These are phyloP conservation scores for Podospora australis DNA, from an alignment of 495 filamentous ascomycete genomes.

Conservation along the genomic window DNA sequence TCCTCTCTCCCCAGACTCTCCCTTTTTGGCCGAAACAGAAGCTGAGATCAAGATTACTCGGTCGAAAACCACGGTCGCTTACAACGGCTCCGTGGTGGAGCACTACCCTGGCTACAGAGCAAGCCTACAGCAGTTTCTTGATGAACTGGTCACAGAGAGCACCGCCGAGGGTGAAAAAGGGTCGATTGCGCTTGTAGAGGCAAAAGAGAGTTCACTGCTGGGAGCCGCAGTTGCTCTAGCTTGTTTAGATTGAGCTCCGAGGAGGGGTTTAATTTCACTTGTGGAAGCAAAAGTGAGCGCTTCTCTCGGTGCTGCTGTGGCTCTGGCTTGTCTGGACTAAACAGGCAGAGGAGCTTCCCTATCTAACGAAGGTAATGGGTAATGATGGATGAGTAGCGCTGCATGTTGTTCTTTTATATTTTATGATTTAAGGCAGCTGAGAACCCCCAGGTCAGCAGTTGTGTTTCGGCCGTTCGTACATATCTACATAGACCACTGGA, in stretches of 20 bases:
- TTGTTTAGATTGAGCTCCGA: conserved; percentile 25
- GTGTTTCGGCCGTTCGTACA: too few relatives aligned
- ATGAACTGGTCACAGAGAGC: conserved; percentile 34
- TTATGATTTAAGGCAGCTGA: too few relatives aligned
- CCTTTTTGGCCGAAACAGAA: conserved; percentile 19
- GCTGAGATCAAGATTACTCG: conserved; percentile 19
- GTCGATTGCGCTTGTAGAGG: conserved; percentile 46
- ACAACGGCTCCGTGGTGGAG: conserved; percentile 60
- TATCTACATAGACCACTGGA: too few relatives aligned
- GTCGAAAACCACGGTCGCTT: conserved; percentile 44
- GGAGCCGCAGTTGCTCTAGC: conserved; percentile 57
- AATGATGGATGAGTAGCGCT: too few relatives aligned
- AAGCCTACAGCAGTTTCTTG: conserved; percentile 45
- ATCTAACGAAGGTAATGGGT: not conserved
- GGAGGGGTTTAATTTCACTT: not conserved
- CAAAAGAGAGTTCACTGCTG: conserved; percentile 54
- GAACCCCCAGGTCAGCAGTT: too few relatives aligned
- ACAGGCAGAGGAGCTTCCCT: not conserved
- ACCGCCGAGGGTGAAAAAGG: conserved; percentile 16
- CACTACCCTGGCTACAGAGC: conserved; percentile 53
- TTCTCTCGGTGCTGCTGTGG: conserved; percentile 58
- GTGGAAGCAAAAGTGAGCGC: too few relatives aligned
- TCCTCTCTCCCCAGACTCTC: conserved; percentile 4
- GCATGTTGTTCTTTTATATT: too few relatives aligned
- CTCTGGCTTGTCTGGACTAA: conserved; percentile 40